Evolutionary conservation across 805 yeast species (phyloP).

Genomic region (Henningerozyma blattae): DNA sequence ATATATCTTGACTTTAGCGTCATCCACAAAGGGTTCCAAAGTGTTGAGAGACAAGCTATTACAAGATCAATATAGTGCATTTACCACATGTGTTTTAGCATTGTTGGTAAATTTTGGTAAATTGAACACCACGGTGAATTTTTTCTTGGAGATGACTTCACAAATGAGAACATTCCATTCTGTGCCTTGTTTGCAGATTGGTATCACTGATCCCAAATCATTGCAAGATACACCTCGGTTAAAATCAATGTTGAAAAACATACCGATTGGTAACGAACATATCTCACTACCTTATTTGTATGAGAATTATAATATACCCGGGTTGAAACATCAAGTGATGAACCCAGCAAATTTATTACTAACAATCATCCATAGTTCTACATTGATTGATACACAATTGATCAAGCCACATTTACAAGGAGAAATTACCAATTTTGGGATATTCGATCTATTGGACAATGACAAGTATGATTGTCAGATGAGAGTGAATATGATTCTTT

Average conservation of each 20-base stretch:
- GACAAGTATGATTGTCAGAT: constrained; percentile 46
- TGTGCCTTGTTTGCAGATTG: constrained; percentile 71
- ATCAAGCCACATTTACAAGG: constrained; percentile 21
- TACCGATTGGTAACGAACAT: constrained; percentile 21
- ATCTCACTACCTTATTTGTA: constrained; percentile 55
- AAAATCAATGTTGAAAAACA: constrained; percentile 65
- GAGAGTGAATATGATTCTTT: constrained; percentile 63
- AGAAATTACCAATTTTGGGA: constrained; percentile 22
- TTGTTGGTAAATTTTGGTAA: constrained; percentile 84
- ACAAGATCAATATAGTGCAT: constrained; percentile 47
- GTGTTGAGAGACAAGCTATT: constrained; percentile 68
- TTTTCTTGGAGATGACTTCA: constrained; percentile 91
- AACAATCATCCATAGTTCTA: constrained; percentile 53
- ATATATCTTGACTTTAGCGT: constrained; percentile 70
- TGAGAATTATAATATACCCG: constrained; percentile 29
- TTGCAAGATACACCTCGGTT: constrained; percentile 91
- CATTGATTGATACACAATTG: constrained; percentile 31
- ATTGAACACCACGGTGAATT: constrained; percentile 88
- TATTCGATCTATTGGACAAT: constrained; percentile 66
- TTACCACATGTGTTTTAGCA: constrained; percentile 71
- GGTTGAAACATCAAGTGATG: constrained; percentile 30
- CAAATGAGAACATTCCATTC: constrained; percentile 88
- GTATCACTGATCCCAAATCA: constrained; percentile 44
- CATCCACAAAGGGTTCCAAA: constrained; percentile 72
- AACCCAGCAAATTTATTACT: constrained; percentile 74